A percentile compares a stretch with the other conserved stretches of the same genome.
Conservation (phyloP, 1,139 yeast genomes). For the Candida labiduridarum region DNA sequence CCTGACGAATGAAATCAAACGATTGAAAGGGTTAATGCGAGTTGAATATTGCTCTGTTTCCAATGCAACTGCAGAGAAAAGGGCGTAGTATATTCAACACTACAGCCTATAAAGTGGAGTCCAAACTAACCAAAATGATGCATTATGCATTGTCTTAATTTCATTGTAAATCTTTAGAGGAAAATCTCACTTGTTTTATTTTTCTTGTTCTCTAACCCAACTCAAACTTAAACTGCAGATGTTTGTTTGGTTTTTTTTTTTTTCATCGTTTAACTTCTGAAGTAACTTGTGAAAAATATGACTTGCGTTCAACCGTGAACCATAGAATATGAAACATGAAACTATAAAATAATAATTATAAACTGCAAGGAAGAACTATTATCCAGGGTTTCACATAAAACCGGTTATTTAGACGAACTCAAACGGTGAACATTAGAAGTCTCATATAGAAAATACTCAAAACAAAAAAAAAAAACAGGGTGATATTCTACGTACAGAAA, state of each 20-base stretch:
- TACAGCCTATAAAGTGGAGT: neutral
- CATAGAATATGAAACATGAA: no score
- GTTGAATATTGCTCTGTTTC: neutral
- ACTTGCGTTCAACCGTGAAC: no score
- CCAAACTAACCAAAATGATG: neutral
- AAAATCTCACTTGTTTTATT: neutral
- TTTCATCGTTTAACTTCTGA: neutral
- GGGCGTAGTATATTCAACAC: neutral
- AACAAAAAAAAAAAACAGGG: neutral
- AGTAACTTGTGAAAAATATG: neutral
- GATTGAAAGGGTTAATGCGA: neutral
- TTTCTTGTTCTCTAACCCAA: neutral
- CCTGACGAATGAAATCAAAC: neutral
- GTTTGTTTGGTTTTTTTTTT: neutral
- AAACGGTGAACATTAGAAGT: no score
- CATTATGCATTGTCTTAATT: neutral
- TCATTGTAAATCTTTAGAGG: neutral
- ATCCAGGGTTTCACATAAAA: neutral
- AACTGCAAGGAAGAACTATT: no score
- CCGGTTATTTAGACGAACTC: neutral
- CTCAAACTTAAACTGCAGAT: neutral
- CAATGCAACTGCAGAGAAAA: neutral
- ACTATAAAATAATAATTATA: neutral
- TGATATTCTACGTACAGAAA: neutral
- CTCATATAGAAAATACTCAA: neutral